Base-by-base conservation (phyloP, 139 green algal genomes). In the Coelastrella sp. region DNA sequence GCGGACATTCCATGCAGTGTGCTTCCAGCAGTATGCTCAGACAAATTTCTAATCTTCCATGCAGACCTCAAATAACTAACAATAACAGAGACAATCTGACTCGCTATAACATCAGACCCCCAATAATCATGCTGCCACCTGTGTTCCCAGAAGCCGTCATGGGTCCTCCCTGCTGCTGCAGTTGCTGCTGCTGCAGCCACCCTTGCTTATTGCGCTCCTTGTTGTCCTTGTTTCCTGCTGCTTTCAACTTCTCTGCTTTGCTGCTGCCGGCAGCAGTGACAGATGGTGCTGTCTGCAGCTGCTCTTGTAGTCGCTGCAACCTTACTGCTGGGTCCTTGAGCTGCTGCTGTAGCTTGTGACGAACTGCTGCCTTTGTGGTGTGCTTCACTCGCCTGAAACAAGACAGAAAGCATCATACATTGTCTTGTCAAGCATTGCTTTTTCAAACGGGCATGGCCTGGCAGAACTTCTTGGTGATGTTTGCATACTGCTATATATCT, bases 381-480 rank as follows among this genome's bases (percentile, higher is more conserved):
- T 87, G 82, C 53, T 81, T 91, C 37, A 89, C 71, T 4, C 87
- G 78, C 79, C 75, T 82, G 37, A 51, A 69, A 8, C 6, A 25
- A 11, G 5, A 32, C 13, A 69, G n/a, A 15, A 5, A 23, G 57
- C 9, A 69, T 21, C 60, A 69, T 8, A 17, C n/a, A 69, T 6
- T 4, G 23, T 34, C 57, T 34, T 27, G 57, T n/a, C 57, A 66
- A 19, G 57, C 21, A n/a, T n/a, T 19, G 11, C 57, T 32, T 27
- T 17, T 17, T 5, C 15, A 17, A 8, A 66, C 57, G 27, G 7
- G 57, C 57, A 7, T 8, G 57, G 45, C 45, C 45, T 21, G 8
- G 11, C 11, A 11, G 45, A 11, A 21, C 45, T 53, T 21, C 45
- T 21, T 53, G 45, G 8, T 11, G 11, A n/a, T n/a, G 45, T 8